These are phyloP conservation scores for Aquanectria penicillioides DNA, from an alignment of 2,329 filamentous ascomycete species.

Conservation along the genomic window DNA sequence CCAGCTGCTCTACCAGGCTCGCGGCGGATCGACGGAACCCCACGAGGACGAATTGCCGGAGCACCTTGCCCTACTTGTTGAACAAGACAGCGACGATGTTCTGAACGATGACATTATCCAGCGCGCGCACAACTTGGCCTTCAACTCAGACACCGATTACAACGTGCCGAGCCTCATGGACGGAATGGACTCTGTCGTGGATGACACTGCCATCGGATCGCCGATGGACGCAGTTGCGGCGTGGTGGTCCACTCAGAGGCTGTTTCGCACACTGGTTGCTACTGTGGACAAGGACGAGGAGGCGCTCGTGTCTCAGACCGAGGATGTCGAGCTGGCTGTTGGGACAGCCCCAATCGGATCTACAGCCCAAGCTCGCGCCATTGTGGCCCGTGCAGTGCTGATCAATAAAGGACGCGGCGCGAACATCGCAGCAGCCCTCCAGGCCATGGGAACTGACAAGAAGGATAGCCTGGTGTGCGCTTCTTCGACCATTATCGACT, in stretches of 20 bases:
- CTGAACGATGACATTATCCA: constrained; percentile 82
- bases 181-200: constrained; percentile 83
- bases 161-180: constrained; percentile 71
- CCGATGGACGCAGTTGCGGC: constrained; percentile 90
- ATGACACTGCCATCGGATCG: constrained; percentile 85
- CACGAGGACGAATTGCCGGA: constrained; percentile 73
- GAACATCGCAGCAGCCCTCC: constrained; percentile 66
- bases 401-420: constrained; percentile 62
- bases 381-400: constrained; percentile 68
- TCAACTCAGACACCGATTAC: constrained; percentile 80
- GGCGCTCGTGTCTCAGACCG: constrained; percentile 31
- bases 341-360: constrained; percentile 82
- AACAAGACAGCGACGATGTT: constrained; percentile 84
- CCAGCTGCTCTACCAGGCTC: constrained; percentile 54
- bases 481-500: constrained; percentile 58
- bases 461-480: constrained; percentile 37
- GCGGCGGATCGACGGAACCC: constrained; percentile 53
- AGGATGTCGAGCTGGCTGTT: constrained; percentile 74
- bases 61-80: constrained; percentile 79
- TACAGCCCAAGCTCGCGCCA: constrained; percentile 69
- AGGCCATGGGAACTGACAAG: constrained; percentile 55
- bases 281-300: constrained; percentile 65
- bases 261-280: constrained; percentile 75
- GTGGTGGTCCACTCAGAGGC: constrained; percentile 83
- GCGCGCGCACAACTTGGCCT: constrained; percentile 88